phyloP scores from a whole-genome alignment of 345 rosid genomes.

The Aethionema arabicum region DNA sequence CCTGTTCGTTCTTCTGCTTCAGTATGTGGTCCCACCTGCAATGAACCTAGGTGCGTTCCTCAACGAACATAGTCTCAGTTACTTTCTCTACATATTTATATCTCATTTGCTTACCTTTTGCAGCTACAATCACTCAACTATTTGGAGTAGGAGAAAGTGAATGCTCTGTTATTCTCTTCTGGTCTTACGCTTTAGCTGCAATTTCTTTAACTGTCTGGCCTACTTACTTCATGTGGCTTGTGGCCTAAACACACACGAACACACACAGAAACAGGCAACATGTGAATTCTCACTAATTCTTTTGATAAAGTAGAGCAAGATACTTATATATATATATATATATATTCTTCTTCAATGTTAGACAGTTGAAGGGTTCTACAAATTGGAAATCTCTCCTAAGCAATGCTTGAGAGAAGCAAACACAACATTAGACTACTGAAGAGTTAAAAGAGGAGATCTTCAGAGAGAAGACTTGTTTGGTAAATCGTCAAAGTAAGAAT shows the following conservation, averaged over 20 bases:
- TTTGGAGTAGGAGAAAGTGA: constrained; percentile 69
- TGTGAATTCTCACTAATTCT: neutral
- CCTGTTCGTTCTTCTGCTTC: constrained; percentile 59
- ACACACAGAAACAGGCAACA: neutral
- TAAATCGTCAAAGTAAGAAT: constrained; percentile 80
- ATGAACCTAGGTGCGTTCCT: constrained; percentile 61
- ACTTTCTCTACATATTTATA: no score
- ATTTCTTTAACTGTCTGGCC: constrained; percentile 67
- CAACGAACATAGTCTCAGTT: constrained; percentile 42
- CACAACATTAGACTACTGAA: constrained; percentile 6
- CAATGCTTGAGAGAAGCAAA: constrained; percentile 65
- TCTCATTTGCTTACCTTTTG: constrained; percentile 5
- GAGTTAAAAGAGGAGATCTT: constrained; percentile 26
- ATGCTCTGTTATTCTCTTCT: constrained; percentile 71
- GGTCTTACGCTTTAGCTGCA: constrained; percentile 61
- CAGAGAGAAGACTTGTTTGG: constrained; percentile 55
- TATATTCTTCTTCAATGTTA: constrained; percentile 26
- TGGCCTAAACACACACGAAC: constrained; percentile 35
- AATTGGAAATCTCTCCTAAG: constrained; percentile 20
- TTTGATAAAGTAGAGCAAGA: constrained; percentile 5
- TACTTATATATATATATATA: neutral
- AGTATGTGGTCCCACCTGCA: constrained; percentile 71
- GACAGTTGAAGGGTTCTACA: constrained; percentile 23
- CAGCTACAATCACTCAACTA: constrained; percentile 68
- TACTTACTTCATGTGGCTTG: constrained; percentile 64